Conservation (phyloP, 805 yeast genomes). For the Hanseniaspora hatyaiensis region DNA sequence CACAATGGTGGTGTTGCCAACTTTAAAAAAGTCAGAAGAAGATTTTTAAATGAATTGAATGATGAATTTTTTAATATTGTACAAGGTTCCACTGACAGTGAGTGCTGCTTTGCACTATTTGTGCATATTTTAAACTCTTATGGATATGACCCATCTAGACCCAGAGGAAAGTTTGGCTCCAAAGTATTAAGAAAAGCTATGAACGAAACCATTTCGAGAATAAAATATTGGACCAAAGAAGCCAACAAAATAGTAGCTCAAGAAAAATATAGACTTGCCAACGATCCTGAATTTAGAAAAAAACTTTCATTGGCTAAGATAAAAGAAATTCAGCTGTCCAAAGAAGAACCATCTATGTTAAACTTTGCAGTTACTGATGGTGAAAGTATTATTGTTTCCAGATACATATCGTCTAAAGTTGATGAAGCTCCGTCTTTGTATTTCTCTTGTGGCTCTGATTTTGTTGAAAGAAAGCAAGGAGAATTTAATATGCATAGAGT, state of each 20-base stretch:
- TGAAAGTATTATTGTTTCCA: slow-evolving; percentile 64
- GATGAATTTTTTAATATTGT: slow-evolving; percentile 70
- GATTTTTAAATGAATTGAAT: slow-evolving; percentile 54
- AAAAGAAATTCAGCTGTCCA: slow-evolving; percentile 18
- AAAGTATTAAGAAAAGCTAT: slow-evolving; percentile 54
- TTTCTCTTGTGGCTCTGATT: slow-evolving; percentile 85
- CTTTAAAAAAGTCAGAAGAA: slow-evolving; percentile 62
- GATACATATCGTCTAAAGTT: slow-evolving; percentile 77
- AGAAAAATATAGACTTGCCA: slow-evolving; percentile 22
- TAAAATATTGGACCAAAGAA: slow-evolving; percentile 70
- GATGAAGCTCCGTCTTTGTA: slow-evolving; percentile 96
- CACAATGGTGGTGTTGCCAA: slow-evolving; percentile 86
- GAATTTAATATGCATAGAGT: slow-evolving; percentile 88
- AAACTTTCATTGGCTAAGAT: neutral
- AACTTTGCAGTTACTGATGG: slow-evolving; percentile 97
- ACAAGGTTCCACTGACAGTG: slow-evolving; percentile 94
- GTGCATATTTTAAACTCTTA: slow-evolving; percentile 61
- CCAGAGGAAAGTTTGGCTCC: slow-evolving; percentile 41
- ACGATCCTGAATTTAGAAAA: slow-evolving; percentile 2
- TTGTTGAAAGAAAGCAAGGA: slow-evolving; percentile 82
- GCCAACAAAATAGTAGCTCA: slow-evolving; percentile 28
- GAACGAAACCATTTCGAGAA: slow-evolving; percentile 56
- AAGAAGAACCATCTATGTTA: slow-evolving; percentile 64
- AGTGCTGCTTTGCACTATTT: slow-evolving; percentile 84
- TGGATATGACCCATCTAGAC: slow-evolving; percentile 58